Evolutionary conservation across 2,329 filamentous ascomycete species (phyloP).

Genomic region (Mycocentrospora acerina): DNA sequence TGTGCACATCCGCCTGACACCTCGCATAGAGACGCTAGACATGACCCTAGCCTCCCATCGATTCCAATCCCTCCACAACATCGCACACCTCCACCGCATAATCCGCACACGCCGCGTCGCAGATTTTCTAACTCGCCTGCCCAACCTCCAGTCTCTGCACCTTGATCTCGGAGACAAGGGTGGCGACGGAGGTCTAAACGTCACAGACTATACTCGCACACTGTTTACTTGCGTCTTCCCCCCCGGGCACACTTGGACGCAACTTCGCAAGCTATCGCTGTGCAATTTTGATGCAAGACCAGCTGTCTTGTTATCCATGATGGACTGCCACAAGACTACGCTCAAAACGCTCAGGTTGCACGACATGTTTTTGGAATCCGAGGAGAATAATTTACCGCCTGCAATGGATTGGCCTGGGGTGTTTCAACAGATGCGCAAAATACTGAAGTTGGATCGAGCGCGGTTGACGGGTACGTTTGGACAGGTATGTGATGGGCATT

Average conservation of each 20-base stretch:
- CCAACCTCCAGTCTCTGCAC: constrained; percentile 7
- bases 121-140: background rate
- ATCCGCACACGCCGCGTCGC: background rate
- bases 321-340: constrained; percentile 8
- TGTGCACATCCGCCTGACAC: background rate
- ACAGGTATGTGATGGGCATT: too few relatives aligned
- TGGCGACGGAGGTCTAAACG: too few relatives aligned
- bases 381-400: background rate
- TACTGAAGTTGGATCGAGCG: background rate
- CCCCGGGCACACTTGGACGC: constrained; percentile 1
- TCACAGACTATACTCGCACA: background rate
- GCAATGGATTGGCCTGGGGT: too few relatives aligned
- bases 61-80: background rate
- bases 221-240: background rate
- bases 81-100: background rate
- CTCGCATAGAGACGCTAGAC: background rate
- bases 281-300: constrained; percentile 6
- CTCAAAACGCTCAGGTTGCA: constrained; percentile 12
- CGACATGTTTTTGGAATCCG: background rate
- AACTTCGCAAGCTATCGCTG: constrained; percentile 10
- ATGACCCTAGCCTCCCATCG: too few relatives aligned
- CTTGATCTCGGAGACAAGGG: constrained; percentile 2
- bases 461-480: too few relatives aligned
- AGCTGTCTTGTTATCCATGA: constrained; percentile 3
- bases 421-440: background rate